Percentiles rank a stretch among this genome's conserved stretches.
These are phyloP conservation scores for Rhodocollybia butyracea DNA, from an alignment of 768 basidiomycete genomes.

Conservation along the genomic window DNA sequence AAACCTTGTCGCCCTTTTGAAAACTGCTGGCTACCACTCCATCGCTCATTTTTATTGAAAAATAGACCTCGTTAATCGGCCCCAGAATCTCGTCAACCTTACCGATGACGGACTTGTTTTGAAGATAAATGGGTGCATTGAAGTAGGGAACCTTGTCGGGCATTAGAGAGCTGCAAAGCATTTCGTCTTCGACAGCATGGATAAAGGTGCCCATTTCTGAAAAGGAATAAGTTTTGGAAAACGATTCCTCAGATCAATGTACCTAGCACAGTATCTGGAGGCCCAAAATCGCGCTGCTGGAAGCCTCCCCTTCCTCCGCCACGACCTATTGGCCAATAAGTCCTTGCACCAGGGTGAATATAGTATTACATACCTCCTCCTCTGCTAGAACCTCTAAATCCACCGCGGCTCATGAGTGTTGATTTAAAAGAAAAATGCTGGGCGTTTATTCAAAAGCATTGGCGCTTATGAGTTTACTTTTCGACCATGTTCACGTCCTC, in stretches of 20 bases:
- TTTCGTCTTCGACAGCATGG: slow-evolving; percentile 97
- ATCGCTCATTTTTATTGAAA: slow-evolving; percentile 94
- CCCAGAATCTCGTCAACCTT: slow-evolving; percentile 99
- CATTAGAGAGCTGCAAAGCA: slow-evolving; percentile 87
- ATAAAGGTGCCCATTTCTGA: slow-evolving; percentile 89
- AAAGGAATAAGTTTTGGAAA: slow-evolving; percentile 9
- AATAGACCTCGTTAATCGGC: slow-evolving; percentile 97
- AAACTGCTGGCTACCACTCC: slow-evolving; percentile 96
- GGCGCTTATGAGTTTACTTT: slow-evolving; percentile 34
- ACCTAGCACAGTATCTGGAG: slow-evolving; percentile 80
- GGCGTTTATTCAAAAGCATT: background rate
- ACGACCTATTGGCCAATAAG: slow-evolving; percentile 40
- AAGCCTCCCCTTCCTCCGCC: slow-evolving; percentile 71
- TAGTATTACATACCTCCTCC: slow-evolving; percentile 40
- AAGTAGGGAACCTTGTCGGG: slow-evolving; percentile 96
- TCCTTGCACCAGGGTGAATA: slow-evolving; percentile 11
- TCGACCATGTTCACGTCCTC: slow-evolving; percentile 20
- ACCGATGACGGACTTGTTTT: slow-evolving; percentile 94
- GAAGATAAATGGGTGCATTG: slow-evolving; percentile 96
- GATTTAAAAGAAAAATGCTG: background rate
- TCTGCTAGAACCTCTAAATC: slow-evolving; percentile 50
- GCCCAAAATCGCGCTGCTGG: slow-evolving; percentile 69
- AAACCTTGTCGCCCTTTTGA: slow-evolving; percentile 97
- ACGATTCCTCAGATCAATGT: slow-evolving; percentile 2
- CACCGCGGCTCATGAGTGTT: slow-evolving; percentile 48